Percentiles rank a stretch among this genome's conserved stretches.
phyloP scores from a whole-genome alignment of 139 green algal genomes.

The Haematococcus sp. region DNA sequence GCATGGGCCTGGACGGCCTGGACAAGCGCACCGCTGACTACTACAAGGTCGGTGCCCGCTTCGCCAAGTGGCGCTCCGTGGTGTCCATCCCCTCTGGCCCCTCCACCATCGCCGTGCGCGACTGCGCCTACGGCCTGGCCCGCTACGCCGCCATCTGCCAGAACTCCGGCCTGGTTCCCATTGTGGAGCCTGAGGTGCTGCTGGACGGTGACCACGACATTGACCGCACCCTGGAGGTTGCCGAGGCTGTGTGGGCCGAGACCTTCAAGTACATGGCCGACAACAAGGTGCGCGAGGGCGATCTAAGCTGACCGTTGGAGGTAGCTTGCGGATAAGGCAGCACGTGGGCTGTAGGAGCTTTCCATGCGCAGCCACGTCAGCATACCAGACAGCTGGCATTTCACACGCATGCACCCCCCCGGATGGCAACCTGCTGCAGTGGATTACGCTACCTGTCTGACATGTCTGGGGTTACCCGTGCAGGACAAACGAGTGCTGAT shows the following conservation, averaged over 20 bases:
- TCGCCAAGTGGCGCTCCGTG: constrained; percentile 95
- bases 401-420: too few species aligned
- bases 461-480: too few species aligned
- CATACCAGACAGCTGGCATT: too few species aligned
- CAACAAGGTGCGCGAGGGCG: constrained; percentile 50
- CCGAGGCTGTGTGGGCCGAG: constrained; percentile 88
- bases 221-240: constrained; percentile 88
- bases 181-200: constrained; percentile 98
- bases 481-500: too few species aligned
- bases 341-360: too few species aligned
- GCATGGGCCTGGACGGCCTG: constrained; percentile 95
- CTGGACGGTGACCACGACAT: constrained; percentile 86
- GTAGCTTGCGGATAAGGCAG: too few species aligned
- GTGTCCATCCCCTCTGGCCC: constrained; percentile 87
- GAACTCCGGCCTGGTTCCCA: constrained; percentile 91
- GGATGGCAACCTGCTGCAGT: too few species aligned
- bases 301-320: too few species aligned
- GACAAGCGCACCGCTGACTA: constrained; percentile 88
- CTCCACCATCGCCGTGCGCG: constrained; percentile 75
- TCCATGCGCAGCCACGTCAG: too few species aligned
- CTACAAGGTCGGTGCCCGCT: constrained; percentile 98
- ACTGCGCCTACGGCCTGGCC: constrained; percentile 96
- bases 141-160: constrained; percentile 96
- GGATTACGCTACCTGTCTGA: too few species aligned
- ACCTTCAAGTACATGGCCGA: constrained; percentile 95